Evolutionary conservation across 805 yeast species (phyloP).

Genomic region (Kazachstania kunashirensis): DNA sequence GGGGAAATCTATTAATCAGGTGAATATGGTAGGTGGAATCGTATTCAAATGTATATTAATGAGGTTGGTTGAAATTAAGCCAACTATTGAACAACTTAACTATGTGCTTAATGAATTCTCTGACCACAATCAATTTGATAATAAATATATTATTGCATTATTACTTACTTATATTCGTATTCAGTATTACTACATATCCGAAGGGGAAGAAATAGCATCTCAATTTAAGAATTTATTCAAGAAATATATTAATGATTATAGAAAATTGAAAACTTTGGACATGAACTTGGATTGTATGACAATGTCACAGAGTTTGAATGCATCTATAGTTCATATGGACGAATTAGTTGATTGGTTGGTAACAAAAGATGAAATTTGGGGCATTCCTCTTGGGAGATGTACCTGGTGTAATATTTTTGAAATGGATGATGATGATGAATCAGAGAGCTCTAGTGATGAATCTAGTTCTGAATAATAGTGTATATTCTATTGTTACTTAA

Average conservation of each 20-base stretch:
- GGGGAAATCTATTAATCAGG: conserved; percentile 9
- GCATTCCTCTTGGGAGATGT: conserved; percentile 63
- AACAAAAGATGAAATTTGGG: conserved; percentile 52
- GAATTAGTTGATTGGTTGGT: conserved; percentile 60
- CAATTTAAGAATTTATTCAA: conserved; percentile 45
- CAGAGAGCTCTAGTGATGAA: conserved; percentile 15
- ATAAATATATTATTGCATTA: conserved; percentile 43
- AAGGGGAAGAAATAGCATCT: conserved; percentile 35
- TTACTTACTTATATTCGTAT: conserved; percentile 55
- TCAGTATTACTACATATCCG: conserved; percentile 21
- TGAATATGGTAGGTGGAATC: conserved; percentile 24
- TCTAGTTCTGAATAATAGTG: no score
- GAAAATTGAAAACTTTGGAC: conserved; percentile 50
- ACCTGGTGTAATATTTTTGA: conserved; percentile 25
- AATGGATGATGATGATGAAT: conserved; percentile 18
- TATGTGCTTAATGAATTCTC: conserved; percentile 39
- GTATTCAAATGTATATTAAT: conserved; percentile 52
- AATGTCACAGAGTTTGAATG: conserved; percentile 12
- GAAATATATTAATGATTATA: conserved; percentile 50
- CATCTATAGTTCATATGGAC: conserved; percentile 48
- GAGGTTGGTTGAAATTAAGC: conserved; percentile 69
- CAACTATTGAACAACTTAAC: conserved; percentile 31
- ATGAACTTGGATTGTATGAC: conserved; percentile 31
- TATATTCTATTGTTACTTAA: no score
- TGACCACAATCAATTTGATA: conserved; percentile 47